These are phyloP conservation scores for Colletotrichum sp. DNA, from an alignment of 2,329 filamentous ascomycete species.

Conservation along the genomic window DNA sequence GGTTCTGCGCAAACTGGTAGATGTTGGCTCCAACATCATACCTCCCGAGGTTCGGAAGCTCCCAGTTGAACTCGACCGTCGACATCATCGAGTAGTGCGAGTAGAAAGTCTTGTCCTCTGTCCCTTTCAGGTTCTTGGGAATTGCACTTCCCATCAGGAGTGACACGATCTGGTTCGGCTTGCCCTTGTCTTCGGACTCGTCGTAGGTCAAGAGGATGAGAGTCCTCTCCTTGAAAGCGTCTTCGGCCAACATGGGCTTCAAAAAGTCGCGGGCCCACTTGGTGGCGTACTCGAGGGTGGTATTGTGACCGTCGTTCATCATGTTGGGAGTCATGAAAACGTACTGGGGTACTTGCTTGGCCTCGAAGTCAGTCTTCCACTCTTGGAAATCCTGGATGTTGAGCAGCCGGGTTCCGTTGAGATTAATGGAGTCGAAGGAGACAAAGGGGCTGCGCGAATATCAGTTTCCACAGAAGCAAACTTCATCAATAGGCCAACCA, in stretches of 20 bases:
- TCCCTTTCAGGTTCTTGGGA: conserved; percentile 49
- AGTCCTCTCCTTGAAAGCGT: conserved; percentile 56
- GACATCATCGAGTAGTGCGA: conserved; percentile 49
- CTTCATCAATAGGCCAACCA: not conserved
- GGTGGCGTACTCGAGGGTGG: conserved; percentile 54
- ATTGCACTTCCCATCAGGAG: conserved; percentile 62
- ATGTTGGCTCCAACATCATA: conserved; percentile 45
- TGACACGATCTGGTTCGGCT: conserved; percentile 58
- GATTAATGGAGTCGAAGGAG: conserved; percentile 45
- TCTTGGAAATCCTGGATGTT: conserved; percentile 67
- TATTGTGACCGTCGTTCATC: conserved; percentile 70
- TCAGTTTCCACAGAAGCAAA: not conserved
- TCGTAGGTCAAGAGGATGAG: conserved; percentile 65
- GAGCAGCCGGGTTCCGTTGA: conserved; percentile 51
- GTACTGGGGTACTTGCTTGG: conserved; percentile 67
- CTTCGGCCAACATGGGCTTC: conserved; percentile 54
- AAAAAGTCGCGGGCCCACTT: conserved; percentile 58
- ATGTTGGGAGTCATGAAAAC: conserved; percentile 68
- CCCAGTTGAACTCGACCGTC: conserved; percentile 47
- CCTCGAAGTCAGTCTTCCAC: conserved; percentile 63
- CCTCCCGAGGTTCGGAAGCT: conserved; percentile 43
- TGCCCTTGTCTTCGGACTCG: conserved; percentile 57
- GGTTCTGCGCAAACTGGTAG: conserved; percentile 42
- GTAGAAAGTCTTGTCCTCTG: conserved; percentile 55
- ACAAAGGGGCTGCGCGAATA: conserved; percentile 41